phyloP scores from a whole-genome alignment of 1,139 yeast species.

The Hyphopichia pseudoburtonii region DNA sequence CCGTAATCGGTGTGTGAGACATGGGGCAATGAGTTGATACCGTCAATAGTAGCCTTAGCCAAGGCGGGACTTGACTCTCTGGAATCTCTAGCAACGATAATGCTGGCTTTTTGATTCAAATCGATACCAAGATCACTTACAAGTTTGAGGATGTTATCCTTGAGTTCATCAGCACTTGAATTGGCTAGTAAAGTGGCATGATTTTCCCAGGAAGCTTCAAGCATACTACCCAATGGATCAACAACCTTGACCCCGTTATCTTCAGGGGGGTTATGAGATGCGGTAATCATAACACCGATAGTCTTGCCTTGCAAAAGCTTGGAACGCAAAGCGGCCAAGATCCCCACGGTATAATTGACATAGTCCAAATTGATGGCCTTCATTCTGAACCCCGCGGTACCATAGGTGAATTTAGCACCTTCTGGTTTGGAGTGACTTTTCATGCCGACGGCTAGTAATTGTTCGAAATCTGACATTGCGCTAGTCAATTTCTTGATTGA shows the following conservation, averaged over 20 bases:
- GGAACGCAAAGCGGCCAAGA: conserved; percentile 81
- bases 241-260: conserved; percentile 97
- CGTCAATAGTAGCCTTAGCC: conserved; percentile 63
- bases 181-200: conserved; percentile 83
- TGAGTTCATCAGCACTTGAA: conserved; percentile 43
- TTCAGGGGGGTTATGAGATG: conserved; percentile 92
- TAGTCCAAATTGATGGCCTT: conserved; percentile 71
- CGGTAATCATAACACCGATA: conserved; percentile 93
- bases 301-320: conserved; percentile 64
- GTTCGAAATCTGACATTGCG: conserved; percentile 4
- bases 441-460: conserved; percentile 4
- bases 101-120: conserved; percentile 32
- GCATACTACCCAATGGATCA: conserved; percentile 94
- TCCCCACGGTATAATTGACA: conserved; percentile 81
- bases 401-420: conserved; percentile 59
- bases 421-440: conserved; percentile 45
- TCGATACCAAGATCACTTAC: conserved; percentile 40
- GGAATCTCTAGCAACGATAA: conserved; percentile 68
- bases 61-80: conserved; percentile 77
- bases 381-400: conserved; percentile 97
- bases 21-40: conserved; percentile 50
- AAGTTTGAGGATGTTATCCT: conserved; percentile 24
- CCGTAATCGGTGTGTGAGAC: conserved; percentile 59
- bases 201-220: conserved; percentile 80
- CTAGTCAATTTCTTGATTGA: background rate